phyloP scores from a whole-genome alignment of 176 grass and related monocot species.

The Musa beccarii region DNA sequence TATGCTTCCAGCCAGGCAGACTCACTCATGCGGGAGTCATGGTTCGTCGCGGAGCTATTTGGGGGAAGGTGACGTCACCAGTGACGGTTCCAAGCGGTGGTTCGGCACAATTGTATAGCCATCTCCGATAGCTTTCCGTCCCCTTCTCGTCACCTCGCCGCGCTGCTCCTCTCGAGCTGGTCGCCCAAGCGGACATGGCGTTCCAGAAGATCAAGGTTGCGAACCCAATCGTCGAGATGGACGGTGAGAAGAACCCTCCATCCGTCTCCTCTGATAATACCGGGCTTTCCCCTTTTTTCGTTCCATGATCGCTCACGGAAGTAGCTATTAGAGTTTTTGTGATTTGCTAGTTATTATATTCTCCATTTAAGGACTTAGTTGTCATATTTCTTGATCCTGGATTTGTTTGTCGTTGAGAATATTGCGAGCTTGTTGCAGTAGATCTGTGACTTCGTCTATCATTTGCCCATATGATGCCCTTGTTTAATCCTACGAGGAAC shows the following conservation, averaged over 20 bases:
- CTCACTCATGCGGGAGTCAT: too few relatives aligned
- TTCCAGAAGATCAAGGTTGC: slow-evolving; percentile 5
- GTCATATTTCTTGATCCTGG: too few relatives aligned
- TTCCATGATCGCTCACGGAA: background rate
- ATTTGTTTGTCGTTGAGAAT: background rate
- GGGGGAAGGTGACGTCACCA: too few relatives aligned
- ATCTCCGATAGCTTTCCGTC: too few relatives aligned
- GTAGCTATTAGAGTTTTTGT: background rate
- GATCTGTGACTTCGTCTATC: background rate
- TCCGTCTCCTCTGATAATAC: background rate
- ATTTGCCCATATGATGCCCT: too few relatives aligned
- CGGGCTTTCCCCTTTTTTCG: background rate
- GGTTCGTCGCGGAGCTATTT: too few relatives aligned
- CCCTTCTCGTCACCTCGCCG: background rate
- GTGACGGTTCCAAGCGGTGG: too few relatives aligned
- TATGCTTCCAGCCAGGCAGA: too few relatives aligned
- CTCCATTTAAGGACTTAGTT: background rate
- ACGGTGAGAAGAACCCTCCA: slow-evolving; percentile 37
- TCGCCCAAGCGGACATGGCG: background rate
- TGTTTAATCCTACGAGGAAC: too few relatives aligned
- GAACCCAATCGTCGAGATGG: slow-evolving; percentile 99
- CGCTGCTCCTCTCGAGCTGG: background rate
- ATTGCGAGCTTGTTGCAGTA: background rate
- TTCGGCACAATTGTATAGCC: too few relatives aligned
- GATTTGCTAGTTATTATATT: background rate